Evolutionary conservation across 2,329 filamentous ascomycete genomes (phyloP), one percentile per base, ranked within the genome.

Genomic region (Fusarium devonianum): DNA sequence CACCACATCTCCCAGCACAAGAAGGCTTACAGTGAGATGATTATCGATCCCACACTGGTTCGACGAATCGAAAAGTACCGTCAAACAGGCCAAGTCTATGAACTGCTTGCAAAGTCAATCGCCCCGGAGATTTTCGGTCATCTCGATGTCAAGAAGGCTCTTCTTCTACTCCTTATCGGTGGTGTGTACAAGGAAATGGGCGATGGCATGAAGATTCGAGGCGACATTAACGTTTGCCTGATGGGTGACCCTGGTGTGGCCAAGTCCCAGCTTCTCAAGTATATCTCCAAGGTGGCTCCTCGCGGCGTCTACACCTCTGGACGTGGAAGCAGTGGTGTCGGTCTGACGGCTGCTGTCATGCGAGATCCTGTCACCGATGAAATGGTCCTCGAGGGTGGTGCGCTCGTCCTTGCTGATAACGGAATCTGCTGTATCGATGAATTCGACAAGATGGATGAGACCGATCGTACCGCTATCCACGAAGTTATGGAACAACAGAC

Each of bases 231-330:
- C 75, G 88, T 99, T 56, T 97, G 94, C 72, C 77, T 99, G 67
- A 99, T 99, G 94, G 94, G 94, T 81, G 94, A 99, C 68, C 94
- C 94, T 70, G 94, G 94, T 90, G 94, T 99, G 69, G 94, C 94
- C 76, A 99, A 99, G 77, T 99, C 94, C 26, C 94, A 99, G 77
- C 78, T 99, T 61, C 82, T 99, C 61, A 97, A 97, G 75, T 99
- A 99, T 72, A 97, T 99, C 69, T 91, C 92, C 60, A 97, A 99
- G 76, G 94, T 99, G 21, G 93, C 94, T 2, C 94, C 94, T 54
- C 90, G 94, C 56, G 92, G 92, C 64, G 87, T 92, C 10, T 92
- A 92, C 74, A 92, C 89, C 5, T 90, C 88, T 4, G 89, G 89
- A 55, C 87, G 89, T 63, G 89, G 89, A 71, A 90, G 86, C 75